Base-by-base conservation (phyloP, 2,329 filamentous ascomycete genomes). In the Lasiodiplodia theobromae region DNA sequence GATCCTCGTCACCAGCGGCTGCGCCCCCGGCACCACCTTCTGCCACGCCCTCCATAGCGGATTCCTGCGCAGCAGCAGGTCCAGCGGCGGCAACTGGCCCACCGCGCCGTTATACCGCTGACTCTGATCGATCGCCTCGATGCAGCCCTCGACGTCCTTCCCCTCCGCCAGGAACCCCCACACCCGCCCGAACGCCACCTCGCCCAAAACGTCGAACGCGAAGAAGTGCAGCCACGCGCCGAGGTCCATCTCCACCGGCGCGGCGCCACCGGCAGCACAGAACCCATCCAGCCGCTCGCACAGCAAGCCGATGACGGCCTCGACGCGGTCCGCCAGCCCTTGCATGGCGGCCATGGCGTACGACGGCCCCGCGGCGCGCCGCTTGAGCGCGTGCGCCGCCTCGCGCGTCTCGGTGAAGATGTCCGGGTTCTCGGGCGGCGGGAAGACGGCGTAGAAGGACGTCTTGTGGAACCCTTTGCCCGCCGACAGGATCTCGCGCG, bases 401-500 rank as follows among this genome's bases (percentile, higher is more conserved):
- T 87, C 85, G 66, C 85, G 79, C 18, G 80, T 83, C 74, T 87
- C 86, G 51, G 86, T 71, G 58, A 69, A 58, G 44, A 76, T 76
- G 57, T 82, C 60, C 16, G 52, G 60, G 38, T 70, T 64, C n/a
- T 52, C 53, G 16, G 68, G 44, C 14, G 68, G 68, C 28, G 56
- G 66, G 28, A 70, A 64, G 34, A 66, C 60, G 28, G 49, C 52
- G 66, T 70, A 70, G 56, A 70, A 70, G 28, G 57, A 16, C n/a
- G 51, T 56, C 44, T 67, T 67, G 68, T 60, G 53, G 49, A 66
- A 69, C 23, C 83, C 82, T 2, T 79, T 78, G 65, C 85, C 85
- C 79, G 78, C 58, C 92, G 92, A 72, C 94, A 95, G 66, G 95
- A 87, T 64, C 83, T 79, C 37, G 85, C 83, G 67, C 95, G 93